Percentiles rank a stretch among this genome's conserved stretches.
These are phyloP conservation scores for Rhynchosporium graminicola DNA, from an alignment of 2,329 filamentous ascomycete species.

Conservation along the genomic window DNA sequence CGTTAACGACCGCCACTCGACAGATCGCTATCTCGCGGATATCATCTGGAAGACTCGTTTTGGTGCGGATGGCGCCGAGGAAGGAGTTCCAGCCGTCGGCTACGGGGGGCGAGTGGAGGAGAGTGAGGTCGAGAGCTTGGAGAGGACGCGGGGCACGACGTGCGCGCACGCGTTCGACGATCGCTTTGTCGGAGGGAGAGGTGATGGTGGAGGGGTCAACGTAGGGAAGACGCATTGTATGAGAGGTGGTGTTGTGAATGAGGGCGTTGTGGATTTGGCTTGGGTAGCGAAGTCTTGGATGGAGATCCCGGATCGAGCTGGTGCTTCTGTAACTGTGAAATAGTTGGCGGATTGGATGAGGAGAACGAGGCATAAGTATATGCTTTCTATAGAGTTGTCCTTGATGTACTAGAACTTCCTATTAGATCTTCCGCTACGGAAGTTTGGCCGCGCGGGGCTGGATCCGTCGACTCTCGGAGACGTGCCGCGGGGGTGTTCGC, in stretches of 20 bases:
- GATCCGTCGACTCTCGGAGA: too few species aligned
- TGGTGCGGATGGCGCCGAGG: slow-evolving; percentile 62
- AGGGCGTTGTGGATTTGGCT: background rate
- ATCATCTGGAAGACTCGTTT: slow-evolving; percentile 51
- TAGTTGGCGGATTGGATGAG: too few species aligned
- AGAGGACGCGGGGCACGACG: slow-evolving; percentile 70
- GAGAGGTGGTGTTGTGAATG: background rate
- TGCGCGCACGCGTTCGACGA: slow-evolving; percentile 63
- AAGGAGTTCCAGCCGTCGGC: slow-evolving; percentile 77
- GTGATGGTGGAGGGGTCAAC: slow-evolving; percentile 52
- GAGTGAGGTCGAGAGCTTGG: slow-evolving; percentile 72
- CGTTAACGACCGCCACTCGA: slow-evolving; percentile 76
- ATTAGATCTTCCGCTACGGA: too few species aligned
- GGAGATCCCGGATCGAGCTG: too few species aligned
- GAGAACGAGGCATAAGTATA: too few species aligned
- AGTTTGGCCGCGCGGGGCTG: too few species aligned
- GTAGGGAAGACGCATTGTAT: slow-evolving; percentile 68
- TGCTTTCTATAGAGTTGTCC: too few species aligned
- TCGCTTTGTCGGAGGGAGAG: slow-evolving; percentile 51
- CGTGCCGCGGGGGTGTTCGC: background rate
- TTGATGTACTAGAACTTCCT: too few species aligned
- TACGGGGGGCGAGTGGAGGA: slow-evolving; percentile 72
- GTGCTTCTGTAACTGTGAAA: too few species aligned
- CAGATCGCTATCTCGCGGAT: slow-evolving; percentile 79
- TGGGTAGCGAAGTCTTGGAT: too few species aligned